A percentile compares a stretch with the other conserved stretches of the same genome.
Conservation (phyloP, 192 early-diverging fungal species). For the Dissophora ornata region DNA sequence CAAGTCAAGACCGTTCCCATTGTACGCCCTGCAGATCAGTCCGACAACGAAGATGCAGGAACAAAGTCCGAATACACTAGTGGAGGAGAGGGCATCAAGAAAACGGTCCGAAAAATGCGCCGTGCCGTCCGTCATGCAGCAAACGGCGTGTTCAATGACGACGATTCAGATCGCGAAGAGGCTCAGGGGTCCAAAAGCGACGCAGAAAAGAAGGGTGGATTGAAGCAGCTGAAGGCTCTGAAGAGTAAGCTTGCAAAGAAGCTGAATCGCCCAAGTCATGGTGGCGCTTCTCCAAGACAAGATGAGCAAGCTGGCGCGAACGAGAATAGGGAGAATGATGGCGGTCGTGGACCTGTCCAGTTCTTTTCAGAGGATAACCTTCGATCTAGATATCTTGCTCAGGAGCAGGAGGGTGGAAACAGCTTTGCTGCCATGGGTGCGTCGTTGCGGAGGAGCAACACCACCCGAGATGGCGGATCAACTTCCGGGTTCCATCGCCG, state of each 20-base stretch:
- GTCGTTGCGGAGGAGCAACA: slow-evolving; percentile 47
- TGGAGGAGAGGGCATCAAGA: slow-evolving; percentile 51
- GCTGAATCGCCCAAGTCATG: slow-evolving; percentile 42
- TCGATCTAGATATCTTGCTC: slow-evolving; percentile 36
- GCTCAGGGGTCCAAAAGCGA: slow-evolving; percentile 48
- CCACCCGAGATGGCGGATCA: slow-evolving; percentile 33
- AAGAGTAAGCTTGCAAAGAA: slow-evolving; percentile 53
- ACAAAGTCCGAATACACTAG: slow-evolving; percentile 48
- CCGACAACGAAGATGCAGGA: slow-evolving; percentile 50
- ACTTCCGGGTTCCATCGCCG: slow-evolving; percentile 5
- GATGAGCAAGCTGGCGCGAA: slow-evolving; percentile 1
- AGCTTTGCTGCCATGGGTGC: slow-evolving; percentile 42
- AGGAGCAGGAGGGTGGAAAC: slow-evolving; percentile 36
- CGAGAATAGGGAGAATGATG: slow-evolving; percentile 10
- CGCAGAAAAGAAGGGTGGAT: slow-evolving; percentile 54
- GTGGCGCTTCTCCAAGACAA: slow-evolving; percentile 11
- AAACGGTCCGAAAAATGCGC: slow-evolving; percentile 41
- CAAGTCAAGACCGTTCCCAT: slow-evolving; percentile 51
- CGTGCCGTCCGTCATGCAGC: slow-evolving; percentile 47
- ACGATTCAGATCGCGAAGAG: slow-evolving; percentile 50
- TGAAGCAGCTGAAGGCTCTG: slow-evolving; percentile 48
- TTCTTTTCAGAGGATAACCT: slow-evolving; percentile 56
- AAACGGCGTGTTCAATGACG: slow-evolving; percentile 41
- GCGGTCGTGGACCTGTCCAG: slow-evolving; percentile 41
- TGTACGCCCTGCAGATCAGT: slow-evolving; percentile 48